Base-by-base conservation (phyloP, 2,329 filamentous ascomycete species). In the Microdochium nivale region DNA sequence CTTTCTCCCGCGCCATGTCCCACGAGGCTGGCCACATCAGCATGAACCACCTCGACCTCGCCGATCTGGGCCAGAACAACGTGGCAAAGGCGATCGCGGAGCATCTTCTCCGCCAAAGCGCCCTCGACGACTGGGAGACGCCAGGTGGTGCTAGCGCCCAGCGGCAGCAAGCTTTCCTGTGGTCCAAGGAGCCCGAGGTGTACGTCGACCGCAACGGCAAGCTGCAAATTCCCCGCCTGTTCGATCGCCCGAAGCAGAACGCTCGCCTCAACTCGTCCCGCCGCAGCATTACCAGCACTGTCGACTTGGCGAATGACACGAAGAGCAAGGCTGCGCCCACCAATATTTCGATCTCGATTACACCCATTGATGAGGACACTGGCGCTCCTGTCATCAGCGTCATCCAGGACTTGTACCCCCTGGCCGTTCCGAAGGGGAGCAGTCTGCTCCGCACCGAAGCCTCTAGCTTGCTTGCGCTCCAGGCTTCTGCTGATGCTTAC, bases 41-140 rank as follows among this genome's bases (percentile, higher is more conserved):
- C 19, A 54, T 66, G 54, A 51, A 51, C 10, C n/a, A 46, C 54
- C 59, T 48, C 47, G 64, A 57, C 13, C 24, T 57, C n/a, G 23
- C 49, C 1, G 44, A 46, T 23, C 1, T 52, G 19, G 21, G 48
- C 1, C 19, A 49, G 2, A 19, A 11, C 35, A 35, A 46, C 30
- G 37, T 47, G 3, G 25, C 52, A 1, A 51, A 49, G 24, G 2
- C 33, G 1, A 55, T 53, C 14, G 54, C 52, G 2, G 52, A 57
- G 47, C 47, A 54, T 24, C 47, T 57, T 2, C 51, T 60, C 56
- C 32, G 53, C 53, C 49, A 54, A 1, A 52, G 58, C 10, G 54
- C 50, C 54, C 47, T 55, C 7, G 51, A 51, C 9, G 52, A 54
- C 16, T 54, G 55, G 52, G 50, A 51, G 25, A 19, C 9, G 8